A percentile compares a stretch with the other conserved stretches of the same genome.
phyloP scores from a whole-genome alignment of 345 rosid species.

The Aquilaria malaccensis region DNA sequence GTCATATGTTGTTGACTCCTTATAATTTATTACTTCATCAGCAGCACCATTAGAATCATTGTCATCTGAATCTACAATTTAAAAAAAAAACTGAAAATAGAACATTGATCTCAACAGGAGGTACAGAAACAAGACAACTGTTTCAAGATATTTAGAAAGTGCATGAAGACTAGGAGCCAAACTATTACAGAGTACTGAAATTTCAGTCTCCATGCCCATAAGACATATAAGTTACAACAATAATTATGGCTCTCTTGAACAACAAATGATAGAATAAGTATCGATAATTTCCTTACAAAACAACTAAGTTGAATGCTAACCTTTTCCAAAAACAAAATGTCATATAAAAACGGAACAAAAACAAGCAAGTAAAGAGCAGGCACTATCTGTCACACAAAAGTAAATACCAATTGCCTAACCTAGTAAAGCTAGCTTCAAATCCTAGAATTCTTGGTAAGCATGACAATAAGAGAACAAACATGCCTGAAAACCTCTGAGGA shows the following conservation, averaged over 20 bases:
- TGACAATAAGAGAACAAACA: background rate
- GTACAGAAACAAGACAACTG: background rate
- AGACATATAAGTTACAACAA: too few relatives aligned
- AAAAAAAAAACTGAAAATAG: too few relatives aligned
- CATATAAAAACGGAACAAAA: background rate
- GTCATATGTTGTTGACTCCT: conserved; percentile 40
- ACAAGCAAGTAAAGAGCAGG: background rate
- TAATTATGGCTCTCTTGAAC: too few relatives aligned
- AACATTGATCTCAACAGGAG: too few relatives aligned
- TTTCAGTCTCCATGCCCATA: background rate
- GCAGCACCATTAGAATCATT: conserved; percentile 19
- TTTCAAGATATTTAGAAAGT: conserved; percentile 8
- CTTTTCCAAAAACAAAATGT: background rate
- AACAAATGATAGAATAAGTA: too few relatives aligned
- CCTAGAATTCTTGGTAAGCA: conserved; percentile 1
- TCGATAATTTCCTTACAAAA: too few relatives aligned
- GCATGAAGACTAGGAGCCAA: conserved; percentile 1
- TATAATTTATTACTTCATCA: conserved; percentile 25
- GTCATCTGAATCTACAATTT: conserved; percentile 24
- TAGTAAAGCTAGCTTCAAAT: background rate
- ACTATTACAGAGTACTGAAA: background rate
- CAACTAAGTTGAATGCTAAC: background rate
- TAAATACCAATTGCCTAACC: background rate
- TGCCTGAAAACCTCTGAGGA: conserved; percentile 34
- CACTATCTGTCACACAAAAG: background rate